Evolutionary conservation across 148 eudicot species (phyloP), one percentile per base, ranked within the genome.

Genomic region (Simmondsia chinensis): DNA sequence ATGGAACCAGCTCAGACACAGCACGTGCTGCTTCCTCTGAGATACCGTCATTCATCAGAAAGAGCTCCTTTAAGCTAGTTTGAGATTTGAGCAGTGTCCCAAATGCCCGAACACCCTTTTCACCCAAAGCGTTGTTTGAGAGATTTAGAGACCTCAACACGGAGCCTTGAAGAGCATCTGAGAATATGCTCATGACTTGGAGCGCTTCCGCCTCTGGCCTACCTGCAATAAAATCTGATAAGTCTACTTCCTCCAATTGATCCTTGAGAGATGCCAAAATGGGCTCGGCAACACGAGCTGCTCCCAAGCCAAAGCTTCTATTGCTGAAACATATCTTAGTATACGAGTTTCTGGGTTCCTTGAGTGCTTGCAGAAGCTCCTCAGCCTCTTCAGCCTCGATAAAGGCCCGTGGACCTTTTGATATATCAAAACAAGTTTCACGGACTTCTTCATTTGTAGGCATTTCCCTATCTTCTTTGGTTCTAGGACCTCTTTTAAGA

Each of bases 21-120:
- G 81, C 86, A 26, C 29, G 59, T n/a, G 81, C 86, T 30, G 81
- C 86, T 60, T 71, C 86, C 59, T 71, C 60, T 2, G 86, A 79
- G 21, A 79, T 79, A 17, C 77, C 81, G 56, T 71, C 65, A 48
- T 79, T 79, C 75, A 79, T 74, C 35, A 74, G 43, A 53, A 53
- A 71, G 2, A 79, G 63, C 33, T 79, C 77, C 57, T 74, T 81
- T 52, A 79, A 65, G 44, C 15, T 61, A 30, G 24, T 18, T 39
- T 74, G 80, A 5, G 86, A 74, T 34, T 58, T 40, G 29, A 79
- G 49, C 25, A 79, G 81, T 39, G 39, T 41, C 50, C 37, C 86
- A 65, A 79, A 79, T 38, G 86, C 86, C 41, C 81, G 42, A 10
- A 79, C 70, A 23, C 80, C 86, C 52, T 79, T 79, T 59, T 74